Evolutionary conservation across 148 eudicot genomes (phyloP).

Genomic region (Salicornia ramosissima): DNA sequence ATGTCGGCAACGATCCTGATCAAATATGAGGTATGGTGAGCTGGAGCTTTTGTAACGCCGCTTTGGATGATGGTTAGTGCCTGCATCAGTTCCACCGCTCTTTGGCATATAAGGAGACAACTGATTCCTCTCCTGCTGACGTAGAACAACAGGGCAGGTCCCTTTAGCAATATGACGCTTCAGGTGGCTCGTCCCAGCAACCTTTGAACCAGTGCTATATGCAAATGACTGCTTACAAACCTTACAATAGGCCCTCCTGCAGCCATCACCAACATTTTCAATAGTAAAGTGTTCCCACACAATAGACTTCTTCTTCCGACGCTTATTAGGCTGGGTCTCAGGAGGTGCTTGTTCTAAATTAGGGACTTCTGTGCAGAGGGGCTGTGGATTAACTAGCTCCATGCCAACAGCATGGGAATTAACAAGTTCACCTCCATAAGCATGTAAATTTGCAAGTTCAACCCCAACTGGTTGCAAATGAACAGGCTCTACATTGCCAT

Average conservation of each 20-base stretch:
- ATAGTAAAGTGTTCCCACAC: constrained; percentile 74
- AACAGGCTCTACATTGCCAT: constrained; percentile 19
- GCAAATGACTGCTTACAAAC: constrained; percentile 71
- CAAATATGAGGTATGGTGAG: constrained; percentile 49
- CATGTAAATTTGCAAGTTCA: constrained; percentile 18
- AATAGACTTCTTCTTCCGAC: constrained; percentile 58
- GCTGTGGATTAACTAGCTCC: constrained; percentile 28
- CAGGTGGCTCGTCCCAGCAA: constrained; percentile 72
- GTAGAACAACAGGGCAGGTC: constrained; percentile 51
- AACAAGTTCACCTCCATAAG: constrained; percentile 14
- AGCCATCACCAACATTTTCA: constrained; percentile 48
- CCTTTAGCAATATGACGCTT: constrained; percentile 74
- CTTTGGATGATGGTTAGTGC: constrained; percentile 38
- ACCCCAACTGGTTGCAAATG: constrained; percentile 16
- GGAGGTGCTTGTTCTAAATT: constrained; percentile 22
- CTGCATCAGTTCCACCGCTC: constrained; percentile 31
- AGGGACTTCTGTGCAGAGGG: constrained; percentile 23
- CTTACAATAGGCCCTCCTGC: constrained; percentile 65
- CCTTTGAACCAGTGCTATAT: constrained; percentile 63
- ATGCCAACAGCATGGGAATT: constrained; percentile 18
- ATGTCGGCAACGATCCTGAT: constrained; percentile 58
- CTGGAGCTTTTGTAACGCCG: constrained; percentile 40
- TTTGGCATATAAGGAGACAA: constrained; percentile 35
- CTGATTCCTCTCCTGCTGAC: constrained; percentile 41
- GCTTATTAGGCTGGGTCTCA: constrained; percentile 40